A percentile compares a stretch with the other conserved stretches of the same genome.
phyloP scores from a whole-genome alignment of 1,284 basidiomycete genomes.

The Stygiomarasmius scandens region DNA sequence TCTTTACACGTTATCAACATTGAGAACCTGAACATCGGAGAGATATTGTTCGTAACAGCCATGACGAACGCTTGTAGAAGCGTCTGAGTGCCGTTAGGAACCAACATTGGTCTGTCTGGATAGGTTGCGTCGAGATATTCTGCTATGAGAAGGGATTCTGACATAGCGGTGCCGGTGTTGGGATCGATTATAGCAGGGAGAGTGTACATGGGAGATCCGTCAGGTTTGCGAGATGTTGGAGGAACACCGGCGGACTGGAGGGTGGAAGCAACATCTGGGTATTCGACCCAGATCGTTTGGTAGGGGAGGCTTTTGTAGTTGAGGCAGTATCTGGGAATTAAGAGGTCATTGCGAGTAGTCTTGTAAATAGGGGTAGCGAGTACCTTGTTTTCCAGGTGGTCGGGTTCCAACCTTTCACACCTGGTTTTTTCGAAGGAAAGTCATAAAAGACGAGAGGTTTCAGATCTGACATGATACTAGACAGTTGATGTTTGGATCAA shows the following conservation, averaged over 20 bases:
- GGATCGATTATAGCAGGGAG: constrained; percentile 22
- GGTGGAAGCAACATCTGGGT: constrained; percentile 1
- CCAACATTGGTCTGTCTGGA: constrained; percentile 27
- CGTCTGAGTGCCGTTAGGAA: constrained; percentile 12
- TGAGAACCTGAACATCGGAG: neutral
- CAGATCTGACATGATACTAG: constrained; percentile 1
- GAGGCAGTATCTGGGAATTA: neutral
- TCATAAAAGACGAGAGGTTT: constrained; percentile 8
- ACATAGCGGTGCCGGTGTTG: constrained; percentile 23
- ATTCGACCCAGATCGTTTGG: constrained; percentile 6
- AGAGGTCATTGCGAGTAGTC: neutral
- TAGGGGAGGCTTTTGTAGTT: constrained; percentile 7
- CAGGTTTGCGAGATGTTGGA: constrained; percentile 22
- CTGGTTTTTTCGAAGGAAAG: neutral
- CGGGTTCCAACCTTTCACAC: neutral
- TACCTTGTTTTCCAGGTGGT: neutral
- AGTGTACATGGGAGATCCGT: constrained; percentile 22
- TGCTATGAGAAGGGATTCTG: constrained; percentile 32
- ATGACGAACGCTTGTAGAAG: constrained; percentile 27
- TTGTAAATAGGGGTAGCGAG: neutral
- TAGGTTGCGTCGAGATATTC: constrained; percentile 36
- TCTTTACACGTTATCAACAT: neutral
- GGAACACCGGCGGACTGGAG: constrained; percentile 18
- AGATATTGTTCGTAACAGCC: constrained; percentile 14
- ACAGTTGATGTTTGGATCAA: no score